Conservation (phyloP, 2,329 filamentous ascomycete species). For the Botrytis sinoallii region DNA sequence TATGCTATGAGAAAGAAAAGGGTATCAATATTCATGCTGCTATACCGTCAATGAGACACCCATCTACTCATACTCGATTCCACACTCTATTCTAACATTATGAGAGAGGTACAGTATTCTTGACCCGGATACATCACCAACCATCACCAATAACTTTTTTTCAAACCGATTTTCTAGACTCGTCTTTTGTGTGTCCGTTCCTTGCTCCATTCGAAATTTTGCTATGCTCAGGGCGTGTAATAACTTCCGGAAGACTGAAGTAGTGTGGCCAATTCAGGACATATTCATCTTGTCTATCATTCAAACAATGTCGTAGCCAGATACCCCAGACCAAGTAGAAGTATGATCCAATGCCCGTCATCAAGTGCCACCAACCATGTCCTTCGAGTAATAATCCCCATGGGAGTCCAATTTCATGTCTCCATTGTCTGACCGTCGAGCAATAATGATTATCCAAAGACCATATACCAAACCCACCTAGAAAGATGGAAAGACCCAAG, state of each 20-base stretch:
- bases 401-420: constrained; percentile 61
- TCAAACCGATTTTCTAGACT: constrained; percentile 31
- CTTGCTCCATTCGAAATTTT: constrained; percentile 18
- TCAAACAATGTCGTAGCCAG: constrained; percentile 67
- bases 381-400: constrained; percentile 72
- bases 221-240: constrained; percentile 21
- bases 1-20: constrained; percentile 15
- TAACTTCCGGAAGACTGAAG: constrained; percentile 43
- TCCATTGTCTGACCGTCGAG: constrained; percentile 45
- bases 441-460: constrained; percentile 64
- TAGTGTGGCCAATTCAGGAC: constrained; percentile 60
- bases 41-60: not conserved
- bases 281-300: constrained; percentile 63
- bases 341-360: constrained; percentile 69
- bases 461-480: constrained; percentile 67
- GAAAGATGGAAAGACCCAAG: constrained; percentile 58
- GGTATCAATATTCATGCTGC: constrained; percentile 15
- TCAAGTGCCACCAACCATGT: constrained; percentile 74
- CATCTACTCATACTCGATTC: not conserved
- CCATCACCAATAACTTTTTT: not conserved
- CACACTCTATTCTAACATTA: not conserved
- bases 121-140: not conserved
- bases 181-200: constrained; percentile 24
- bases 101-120: not conserved
- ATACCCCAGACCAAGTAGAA: constrained; percentile 71